Percentiles rank a stretch among this genome's conserved stretches.
Conservation (phyloP, 352 stramenopile species). For the Phytophthora hybrid region DNA sequence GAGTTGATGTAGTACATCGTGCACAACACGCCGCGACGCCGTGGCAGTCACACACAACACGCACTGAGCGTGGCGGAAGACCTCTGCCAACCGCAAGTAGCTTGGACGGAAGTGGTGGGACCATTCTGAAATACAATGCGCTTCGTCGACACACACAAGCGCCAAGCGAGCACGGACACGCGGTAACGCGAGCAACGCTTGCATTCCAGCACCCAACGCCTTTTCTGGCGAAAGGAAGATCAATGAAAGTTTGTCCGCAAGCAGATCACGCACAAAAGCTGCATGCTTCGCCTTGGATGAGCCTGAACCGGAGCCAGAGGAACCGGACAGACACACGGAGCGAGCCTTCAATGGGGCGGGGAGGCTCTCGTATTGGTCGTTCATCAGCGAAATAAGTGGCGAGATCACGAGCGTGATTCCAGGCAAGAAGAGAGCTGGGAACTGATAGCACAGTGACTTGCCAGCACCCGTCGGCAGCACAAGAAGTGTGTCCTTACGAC, state of each 20-base stretch:
- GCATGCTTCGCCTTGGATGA: constrained; percentile 73
- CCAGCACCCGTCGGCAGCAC: constrained; percentile 98
- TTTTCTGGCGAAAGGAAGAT: constrained; percentile 94
- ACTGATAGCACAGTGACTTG: constrained; percentile 99
- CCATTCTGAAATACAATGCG: constrained; percentile 96
- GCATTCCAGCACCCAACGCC: constrained; percentile 84
- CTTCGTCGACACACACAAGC: constrained; percentile 95
- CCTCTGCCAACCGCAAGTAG: constrained; percentile 65
- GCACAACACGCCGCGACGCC: constrained; percentile 80
- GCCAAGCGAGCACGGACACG: constrained; percentile 55
- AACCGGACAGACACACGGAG: constrained; percentile 65
- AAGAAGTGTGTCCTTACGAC: constrained; percentile 80
- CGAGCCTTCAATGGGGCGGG: constrained; percentile 66
- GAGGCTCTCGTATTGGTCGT: constrained; percentile 91
- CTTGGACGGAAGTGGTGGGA: constrained; percentile 95
- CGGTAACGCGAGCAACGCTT: constrained; percentile 61
- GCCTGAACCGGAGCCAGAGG: constrained; percentile 25
- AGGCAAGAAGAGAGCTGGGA: constrained; percentile 85
- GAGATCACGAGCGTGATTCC: constrained; percentile 94
- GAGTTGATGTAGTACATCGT: constrained; percentile 75
- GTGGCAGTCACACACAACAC: constrained; percentile 95
- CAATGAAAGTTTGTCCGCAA: constrained; percentile 74
- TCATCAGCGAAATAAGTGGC: constrained; percentile 94
- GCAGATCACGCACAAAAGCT: constrained; percentile 69
- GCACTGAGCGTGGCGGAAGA: constrained; percentile 70